A percentile compares a stretch with the other conserved stretches of the same genome.
Evolutionary conservation across 140 eudicot genomes (phyloP).

Genomic region (Stevia rebaudiana): DNA sequence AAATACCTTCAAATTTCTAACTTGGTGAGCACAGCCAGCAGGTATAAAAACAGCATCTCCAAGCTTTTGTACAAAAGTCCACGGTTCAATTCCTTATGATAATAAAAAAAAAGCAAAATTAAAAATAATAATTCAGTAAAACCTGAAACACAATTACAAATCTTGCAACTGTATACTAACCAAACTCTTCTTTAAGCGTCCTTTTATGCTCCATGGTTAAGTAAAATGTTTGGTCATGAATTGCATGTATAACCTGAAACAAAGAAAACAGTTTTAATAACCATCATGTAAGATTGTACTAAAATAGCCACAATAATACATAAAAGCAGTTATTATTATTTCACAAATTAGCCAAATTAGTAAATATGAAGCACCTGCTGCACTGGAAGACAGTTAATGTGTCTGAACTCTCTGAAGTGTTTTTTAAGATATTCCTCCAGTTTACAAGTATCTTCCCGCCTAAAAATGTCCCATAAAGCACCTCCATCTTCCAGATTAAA

Average conservation of each 20-base stretch:
- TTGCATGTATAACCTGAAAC: slow-evolving; percentile 51
- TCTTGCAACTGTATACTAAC: slow-evolving; percentile 31
- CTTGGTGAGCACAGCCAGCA: slow-evolving; percentile 53
- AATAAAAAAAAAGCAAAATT: background rate
- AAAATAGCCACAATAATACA: background rate
- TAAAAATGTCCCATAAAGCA: slow-evolving; percentile 61
- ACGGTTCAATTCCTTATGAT: slow-evolving; percentile 39
- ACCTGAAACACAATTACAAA: background rate
- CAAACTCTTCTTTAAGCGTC: slow-evolving; percentile 51
- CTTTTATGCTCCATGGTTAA: slow-evolving; percentile 51
- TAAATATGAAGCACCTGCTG: slow-evolving; percentile 23
- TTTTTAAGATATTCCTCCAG: slow-evolving; percentile 47
- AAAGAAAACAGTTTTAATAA: too few species aligned
- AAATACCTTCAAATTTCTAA: slow-evolving; percentile 44
- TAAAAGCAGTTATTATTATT: too few species aligned
- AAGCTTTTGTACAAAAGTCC: slow-evolving; percentile 49
- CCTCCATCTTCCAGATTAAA: slow-evolving; percentile 39
- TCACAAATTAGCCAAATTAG: too few species aligned
- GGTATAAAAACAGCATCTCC: slow-evolving; percentile 58
- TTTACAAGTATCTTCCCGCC: slow-evolving; percentile 47
- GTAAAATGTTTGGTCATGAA: slow-evolving; percentile 65
- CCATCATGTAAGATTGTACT: too few species aligned
- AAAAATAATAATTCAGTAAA: background rate
- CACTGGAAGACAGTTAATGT: slow-evolving; percentile 31
- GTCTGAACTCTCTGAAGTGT: slow-evolving; percentile 50